Conservation (phyloP, 164 flowering plant genomes). For the Macadamia tetraphylla region DNA sequence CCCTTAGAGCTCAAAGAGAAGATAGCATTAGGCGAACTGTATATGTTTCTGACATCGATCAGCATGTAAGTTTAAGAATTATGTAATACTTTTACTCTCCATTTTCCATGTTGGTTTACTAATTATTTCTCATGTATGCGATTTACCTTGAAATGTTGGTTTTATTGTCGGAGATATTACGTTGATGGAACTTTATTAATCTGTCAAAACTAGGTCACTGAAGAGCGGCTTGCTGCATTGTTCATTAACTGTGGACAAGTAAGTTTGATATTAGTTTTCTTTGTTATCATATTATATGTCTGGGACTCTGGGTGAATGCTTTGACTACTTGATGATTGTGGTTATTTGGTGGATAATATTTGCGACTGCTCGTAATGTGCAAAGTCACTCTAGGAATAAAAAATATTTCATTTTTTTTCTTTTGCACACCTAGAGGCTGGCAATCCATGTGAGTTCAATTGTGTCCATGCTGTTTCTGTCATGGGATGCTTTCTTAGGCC, state of each 20-base stretch:
- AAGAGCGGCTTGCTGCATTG: constrained; percentile 88
- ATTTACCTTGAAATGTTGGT: background rate
- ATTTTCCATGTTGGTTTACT: background rate
- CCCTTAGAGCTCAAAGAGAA: constrained; percentile 70
- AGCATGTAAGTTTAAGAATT: constrained; percentile 44
- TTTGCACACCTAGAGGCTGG: too few species aligned
- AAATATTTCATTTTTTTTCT: too few species aligned
- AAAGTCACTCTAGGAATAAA: too few species aligned
- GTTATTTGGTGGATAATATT: too few species aligned
- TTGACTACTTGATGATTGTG: too few species aligned
- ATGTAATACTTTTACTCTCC: background rate
- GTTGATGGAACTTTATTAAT: background rate
- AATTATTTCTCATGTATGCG: background rate
- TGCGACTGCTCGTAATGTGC: too few species aligned
- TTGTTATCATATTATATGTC: background rate
- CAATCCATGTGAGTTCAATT: too few species aligned
- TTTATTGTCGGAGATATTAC: background rate
- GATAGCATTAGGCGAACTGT: constrained; percentile 84
- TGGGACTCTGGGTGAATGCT: too few species aligned
- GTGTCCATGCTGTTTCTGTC: background rate
- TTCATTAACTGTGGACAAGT: constrained; percentile 88
- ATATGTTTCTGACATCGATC: constrained; percentile 97
- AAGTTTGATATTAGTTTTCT: background rate
- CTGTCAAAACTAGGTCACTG: constrained; percentile 61
- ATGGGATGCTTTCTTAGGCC: background rate